Percentiles rank a stretch among this genome's conserved stretches.
Evolutionary conservation across 164 flowering plant species (phyloP).

Genomic region (Tinospora cordifolia): DNA sequence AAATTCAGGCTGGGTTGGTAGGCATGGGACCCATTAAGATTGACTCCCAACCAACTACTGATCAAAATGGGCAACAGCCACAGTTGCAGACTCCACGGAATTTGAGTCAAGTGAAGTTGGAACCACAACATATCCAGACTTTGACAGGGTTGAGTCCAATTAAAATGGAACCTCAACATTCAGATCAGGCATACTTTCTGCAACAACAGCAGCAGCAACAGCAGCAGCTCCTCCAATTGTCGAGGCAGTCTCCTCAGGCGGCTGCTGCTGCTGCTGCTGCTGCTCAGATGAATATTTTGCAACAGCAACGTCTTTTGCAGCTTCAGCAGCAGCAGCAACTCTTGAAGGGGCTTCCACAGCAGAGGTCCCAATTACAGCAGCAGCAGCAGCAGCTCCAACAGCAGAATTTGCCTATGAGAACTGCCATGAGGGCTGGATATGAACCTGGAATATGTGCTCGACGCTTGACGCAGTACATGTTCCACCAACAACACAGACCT

Average conservation of each 20-base stretch:
- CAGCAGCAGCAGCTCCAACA: slow-evolving; percentile 52
- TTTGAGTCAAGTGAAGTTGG: slow-evolving; percentile 48
- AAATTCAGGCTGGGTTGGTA: slow-evolving; percentile 47
- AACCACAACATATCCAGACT: slow-evolving; percentile 58
- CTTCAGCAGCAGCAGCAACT: slow-evolving; percentile 32
- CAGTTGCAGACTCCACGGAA: slow-evolving; percentile 54
- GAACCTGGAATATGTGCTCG: slow-evolving; percentile 93
- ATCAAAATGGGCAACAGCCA: slow-evolving; percentile 57
- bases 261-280: slow-evolving; percentile 29
- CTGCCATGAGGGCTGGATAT: slow-evolving; percentile 55
- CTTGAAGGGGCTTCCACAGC: slow-evolving; percentile 64
- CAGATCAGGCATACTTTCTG: slow-evolving; percentile 59
- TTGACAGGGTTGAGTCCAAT: slow-evolving; percentile 55
- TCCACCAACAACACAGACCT: slow-evolving; percentile 88
- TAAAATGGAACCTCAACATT: slow-evolving; percentile 77
- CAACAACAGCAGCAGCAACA: slow-evolving; percentile 78
- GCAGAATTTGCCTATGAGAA: slow-evolving; percentile 56
- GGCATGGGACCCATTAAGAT: slow-evolving; percentile 65
- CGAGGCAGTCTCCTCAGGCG: slow-evolving; percentile 75
- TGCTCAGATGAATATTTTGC: slow-evolving; percentile 69
- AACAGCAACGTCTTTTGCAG: slow-evolving; percentile 46
- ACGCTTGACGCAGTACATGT: slow-evolving; percentile 82
- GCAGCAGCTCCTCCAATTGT: slow-evolving; percentile 62
- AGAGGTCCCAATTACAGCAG: slow-evolving; percentile 50
- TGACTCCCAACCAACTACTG: slow-evolving; percentile 60